Conservation (phyloP, 306 rosid species). For the Acacia acuminata region DNA sequence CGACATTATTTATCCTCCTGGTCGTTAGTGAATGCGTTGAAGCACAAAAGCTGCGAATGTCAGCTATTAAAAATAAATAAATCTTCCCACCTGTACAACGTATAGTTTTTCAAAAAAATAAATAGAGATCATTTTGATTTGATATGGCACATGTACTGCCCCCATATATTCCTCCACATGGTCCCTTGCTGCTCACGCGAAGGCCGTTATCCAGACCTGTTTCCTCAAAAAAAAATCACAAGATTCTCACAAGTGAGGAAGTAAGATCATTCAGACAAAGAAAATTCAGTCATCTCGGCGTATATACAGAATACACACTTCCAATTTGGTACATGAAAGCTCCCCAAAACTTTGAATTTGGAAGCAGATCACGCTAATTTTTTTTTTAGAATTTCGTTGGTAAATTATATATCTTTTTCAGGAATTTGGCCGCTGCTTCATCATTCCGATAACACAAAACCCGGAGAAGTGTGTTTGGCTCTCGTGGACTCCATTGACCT, state of each 20-base stretch:
- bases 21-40: slow-evolving; percentile 1
- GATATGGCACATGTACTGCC: background rate
- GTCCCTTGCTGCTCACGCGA: slow-evolving; percentile 10
- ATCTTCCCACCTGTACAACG: slow-evolving; percentile 38
- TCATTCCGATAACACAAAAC: slow-evolving; percentile 85
- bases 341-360: background rate
- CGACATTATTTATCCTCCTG: background rate
- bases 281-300: slow-evolving; percentile 3
- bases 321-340: background rate
- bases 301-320: background rate
- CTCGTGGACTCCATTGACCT: slow-evolving; percentile 78
- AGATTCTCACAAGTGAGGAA: background rate
- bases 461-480: slow-evolving; percentile 84
- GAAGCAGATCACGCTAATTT: slow-evolving; percentile 7
- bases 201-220: slow-evolving; percentile 11
- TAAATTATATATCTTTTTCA: slow-evolving; percentile 82
- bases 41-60: slow-evolving; percentile 18
- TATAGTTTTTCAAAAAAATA: background rate
- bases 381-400: slow-evolving; percentile 65
- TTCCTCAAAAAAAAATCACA: background rate
- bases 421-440: slow-evolving; percentile 87
- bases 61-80: slow-evolving; percentile 14
- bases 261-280: slow-evolving; percentile 17
- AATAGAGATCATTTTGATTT: too few species aligned
- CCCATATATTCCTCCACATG: background rate